These are phyloP conservation scores for Lenzites betulinus DNA, from an alignment of 768 basidiomycete genomes.

Conservation along the genomic window DNA sequence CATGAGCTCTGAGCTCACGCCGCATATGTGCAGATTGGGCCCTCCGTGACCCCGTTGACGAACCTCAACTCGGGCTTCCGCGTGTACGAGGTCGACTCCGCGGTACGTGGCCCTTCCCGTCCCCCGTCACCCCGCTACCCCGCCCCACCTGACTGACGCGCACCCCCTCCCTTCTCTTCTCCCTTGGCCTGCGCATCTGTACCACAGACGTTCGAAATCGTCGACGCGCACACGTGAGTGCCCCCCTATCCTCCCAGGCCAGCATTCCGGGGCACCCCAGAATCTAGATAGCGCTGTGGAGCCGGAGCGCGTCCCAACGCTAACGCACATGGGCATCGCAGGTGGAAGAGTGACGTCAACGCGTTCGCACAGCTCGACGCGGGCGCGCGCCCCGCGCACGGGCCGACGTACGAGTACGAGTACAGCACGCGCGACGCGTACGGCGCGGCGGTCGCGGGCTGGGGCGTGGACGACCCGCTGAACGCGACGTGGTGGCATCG, in stretches of 20 bases:
- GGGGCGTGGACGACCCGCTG: conserved; percentile 65
- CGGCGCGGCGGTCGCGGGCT: conserved; percentile 55
- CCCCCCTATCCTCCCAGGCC: too few species aligned
- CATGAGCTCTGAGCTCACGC: neutral
- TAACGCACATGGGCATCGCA: conserved; percentile 28
- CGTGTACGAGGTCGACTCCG: conserved; percentile 71
- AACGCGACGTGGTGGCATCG: conserved; percentile 86
- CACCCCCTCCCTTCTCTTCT: neutral
- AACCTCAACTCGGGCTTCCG: conserved; percentile 79
- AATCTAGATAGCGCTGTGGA: too few species aligned
- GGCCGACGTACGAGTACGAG: conserved; percentile 64
- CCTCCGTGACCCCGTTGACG: conserved; percentile 68
- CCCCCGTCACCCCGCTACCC: neutral
- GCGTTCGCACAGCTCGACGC: conserved; percentile 58
- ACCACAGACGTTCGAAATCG: conserved; percentile 68
- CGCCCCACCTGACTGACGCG: neutral
- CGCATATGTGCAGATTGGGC: conserved; percentile 51
- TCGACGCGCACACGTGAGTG: conserved; percentile 76
- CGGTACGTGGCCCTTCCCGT: conserved; percentile 43
- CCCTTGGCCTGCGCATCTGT: neutral
- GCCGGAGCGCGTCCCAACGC: neutral
- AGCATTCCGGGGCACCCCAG: too few species aligned
- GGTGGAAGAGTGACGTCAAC: conserved; percentile 67
- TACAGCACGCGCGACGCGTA: conserved; percentile 73
- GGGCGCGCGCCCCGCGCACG: conserved; percentile 54